Base-by-base conservation (phyloP, 2,329 filamentous ascomycete genomes). In the Xylariaceae sp. region DNA sequence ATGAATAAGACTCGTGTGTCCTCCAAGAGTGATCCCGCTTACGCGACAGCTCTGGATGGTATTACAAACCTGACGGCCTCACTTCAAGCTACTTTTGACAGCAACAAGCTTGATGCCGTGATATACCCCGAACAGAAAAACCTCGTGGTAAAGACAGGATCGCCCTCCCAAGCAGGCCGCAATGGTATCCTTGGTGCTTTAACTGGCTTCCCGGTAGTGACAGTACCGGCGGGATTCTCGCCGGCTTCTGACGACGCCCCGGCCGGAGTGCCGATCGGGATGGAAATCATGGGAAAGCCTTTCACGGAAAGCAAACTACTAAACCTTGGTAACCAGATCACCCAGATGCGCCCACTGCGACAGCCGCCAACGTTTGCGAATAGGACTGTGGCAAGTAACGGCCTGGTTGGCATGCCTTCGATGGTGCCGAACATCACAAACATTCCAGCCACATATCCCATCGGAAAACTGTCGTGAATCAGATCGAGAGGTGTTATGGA, bases 261-360 rank as follows among this genome's bases (percentile, higher is more conserved):
- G 0, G 53, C 71, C 24, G 80, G 80, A 2, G 69, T 85, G 4
- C 81, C 81, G 0, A 71, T 85, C 30, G 81, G 81, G 0, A 74
- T 84, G 69, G 81, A 85, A 62, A 73, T 85, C 17, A 54, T 85
- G 43, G 79, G 81, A 0, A 52, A 65, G 44, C 71, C 71, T 4
- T 82, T 74, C 68, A 67, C 60, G 2, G 81, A 85, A 50, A 64
- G 12, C 11, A 37, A 67, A 49, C 55, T 83, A 45, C 55, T 83
- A 35, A 26, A 26, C 11, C 22, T 26, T 26, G 22, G 22, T 6
- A 26, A 26, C 22, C 22, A 26, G 6, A 64, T 81, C 19, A 72
- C 77, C 51, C 56, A 62, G 34, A 50, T 76, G 34, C 59, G 65
- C 17, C 65, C 69, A 43, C 59, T 71, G 17, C 68, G 76, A 44